Base-by-base conservation (phyloP, 169 alveolate species). In the Plasmodium coatneyi region DNA sequence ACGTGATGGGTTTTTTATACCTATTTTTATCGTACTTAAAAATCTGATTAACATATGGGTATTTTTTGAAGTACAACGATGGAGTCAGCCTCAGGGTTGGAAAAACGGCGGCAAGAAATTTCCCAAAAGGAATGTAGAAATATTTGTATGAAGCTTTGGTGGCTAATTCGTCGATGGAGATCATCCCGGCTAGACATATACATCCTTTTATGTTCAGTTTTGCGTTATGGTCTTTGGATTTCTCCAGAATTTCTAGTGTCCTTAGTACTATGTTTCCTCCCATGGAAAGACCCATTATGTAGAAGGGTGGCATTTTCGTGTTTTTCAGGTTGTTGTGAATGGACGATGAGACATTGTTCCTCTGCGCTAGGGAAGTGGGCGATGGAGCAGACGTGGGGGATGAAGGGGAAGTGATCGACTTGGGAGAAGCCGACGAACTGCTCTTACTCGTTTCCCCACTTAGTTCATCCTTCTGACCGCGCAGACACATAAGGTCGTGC, bases 241-340 rank as follows among this genome's bases (percentile, higher is more conserved):
- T 84, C n/a, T 81, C 70, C 39, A 87, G 66, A n/a, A 84, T 83
- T 71, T 95, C 94, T 70, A 93, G 83, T 14, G 72, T 54, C 30
- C 96, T 41, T 39, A 94, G 71, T 22, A 92, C 96, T 14, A 96
- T 93, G 92, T 94, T 94, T 12, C 97, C 97, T 3, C 97, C 97
- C 97, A 96, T 96, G 32, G 96, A 93, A 22, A 94, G 46, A 5
- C 97, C 97, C 72, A 83, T 83, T n/a, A 96, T 83, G 92, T 92
- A 92, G 54, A 89, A 84, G 52, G 92, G 95, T 3, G 95, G 91
- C 14, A 87, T 87, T 12, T 56, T 56, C 28, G 86, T 60, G 14
- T 82, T 81, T 28, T n/a, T 83, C 19, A 91, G 84, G 41, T 84
- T 79, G 36, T 56, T 74, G 74, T 66, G 84, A 41, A 86, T 82